Percentiles rank a stretch among this genome's conserved stretches.
Conservation (phyloP, 805 yeast genomes). For the Saturnispora dispora region DNA sequence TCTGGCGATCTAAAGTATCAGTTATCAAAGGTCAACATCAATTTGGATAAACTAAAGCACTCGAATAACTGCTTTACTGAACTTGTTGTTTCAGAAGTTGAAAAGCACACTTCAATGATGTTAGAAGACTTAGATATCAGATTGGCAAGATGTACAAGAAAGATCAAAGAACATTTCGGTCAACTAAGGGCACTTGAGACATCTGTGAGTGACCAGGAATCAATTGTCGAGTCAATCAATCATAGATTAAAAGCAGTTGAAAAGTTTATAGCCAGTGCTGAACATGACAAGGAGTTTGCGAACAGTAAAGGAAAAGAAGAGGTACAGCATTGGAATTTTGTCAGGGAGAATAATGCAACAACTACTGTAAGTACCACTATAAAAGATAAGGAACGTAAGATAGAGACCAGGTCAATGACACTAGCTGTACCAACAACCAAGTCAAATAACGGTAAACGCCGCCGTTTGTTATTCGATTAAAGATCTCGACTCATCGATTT, state of each 20-base stretch:
- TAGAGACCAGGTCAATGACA: background rate
- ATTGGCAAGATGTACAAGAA: background rate
- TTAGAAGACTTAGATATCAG: slow-evolving; percentile 3
- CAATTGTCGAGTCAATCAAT: background rate
- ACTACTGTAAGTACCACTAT: background rate
- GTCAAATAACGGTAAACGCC: background rate
- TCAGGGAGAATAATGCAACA: background rate
- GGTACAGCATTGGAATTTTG: background rate
- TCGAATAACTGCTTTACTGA: slow-evolving; percentile 1
- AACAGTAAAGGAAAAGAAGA: background rate
- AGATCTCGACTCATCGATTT: slow-evolving; percentile 9
- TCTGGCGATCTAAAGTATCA: slow-evolving; percentile 9
- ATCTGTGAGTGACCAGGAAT: background rate
- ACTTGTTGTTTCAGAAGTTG: background rate
- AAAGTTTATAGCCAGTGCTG: background rate
- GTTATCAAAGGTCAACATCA: slow-evolving; percentile 2
- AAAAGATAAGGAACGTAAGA: background rate
- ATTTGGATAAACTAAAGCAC: slow-evolving; percentile 7
- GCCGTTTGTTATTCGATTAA: background rate
- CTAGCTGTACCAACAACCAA: background rate
- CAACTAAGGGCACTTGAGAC: background rate
- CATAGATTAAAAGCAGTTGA: background rate
- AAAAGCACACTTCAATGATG: background rate
- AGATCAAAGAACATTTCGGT: background rate
- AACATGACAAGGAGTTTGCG: background rate